Evolutionary conservation across 1,139 yeast genomes (phyloP).

Genomic region (Diutina pseudorugosa): DNA sequence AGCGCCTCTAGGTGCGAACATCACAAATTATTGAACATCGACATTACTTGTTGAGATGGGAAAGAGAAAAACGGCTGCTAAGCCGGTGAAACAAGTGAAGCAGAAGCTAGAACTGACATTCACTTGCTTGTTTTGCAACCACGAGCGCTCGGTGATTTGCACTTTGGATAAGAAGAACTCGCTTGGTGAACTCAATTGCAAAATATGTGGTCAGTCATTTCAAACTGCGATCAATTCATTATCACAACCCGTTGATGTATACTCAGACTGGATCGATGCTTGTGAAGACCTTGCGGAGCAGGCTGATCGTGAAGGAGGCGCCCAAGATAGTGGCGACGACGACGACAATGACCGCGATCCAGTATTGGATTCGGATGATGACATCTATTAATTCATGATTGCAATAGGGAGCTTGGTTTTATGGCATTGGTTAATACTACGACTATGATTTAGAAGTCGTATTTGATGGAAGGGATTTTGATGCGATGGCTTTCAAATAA

Average conservation of each 20-base stretch:
- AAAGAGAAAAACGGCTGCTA: constrained; percentile 82
- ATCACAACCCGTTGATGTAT: constrained; percentile 86
- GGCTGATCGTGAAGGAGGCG: constrained; percentile 11
- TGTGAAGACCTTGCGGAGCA: constrained; percentile 90
- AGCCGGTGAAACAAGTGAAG: constrained; percentile 69
- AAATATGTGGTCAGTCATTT: constrained; percentile 89
- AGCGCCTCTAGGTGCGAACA: not conserved
- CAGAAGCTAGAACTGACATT: constrained; percentile 78
- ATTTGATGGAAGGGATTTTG: not conserved
- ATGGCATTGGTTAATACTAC: not conserved
- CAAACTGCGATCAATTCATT: constrained; percentile 79
- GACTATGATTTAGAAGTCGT: not conserved
- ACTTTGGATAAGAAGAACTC: constrained; percentile 78
- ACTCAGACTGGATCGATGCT: constrained; percentile 98
- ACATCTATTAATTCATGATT: not conserved
- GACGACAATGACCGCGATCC: constrained; percentile 10
- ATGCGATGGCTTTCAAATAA: not conserved
- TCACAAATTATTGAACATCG: not conserved
- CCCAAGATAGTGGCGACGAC: constrained; percentile 13
- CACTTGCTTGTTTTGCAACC: constrained; percentile 91
- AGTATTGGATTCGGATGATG: constrained; percentile 1
- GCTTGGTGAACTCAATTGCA: constrained; percentile 78
- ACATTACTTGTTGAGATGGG: constrained; percentile 37
- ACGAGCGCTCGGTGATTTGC: constrained; percentile 85
- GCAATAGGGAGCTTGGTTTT: not conserved